phyloP scores from a whole-genome alignment of 1,139 yeast species.

The Kodamaea suecica region DNA sequence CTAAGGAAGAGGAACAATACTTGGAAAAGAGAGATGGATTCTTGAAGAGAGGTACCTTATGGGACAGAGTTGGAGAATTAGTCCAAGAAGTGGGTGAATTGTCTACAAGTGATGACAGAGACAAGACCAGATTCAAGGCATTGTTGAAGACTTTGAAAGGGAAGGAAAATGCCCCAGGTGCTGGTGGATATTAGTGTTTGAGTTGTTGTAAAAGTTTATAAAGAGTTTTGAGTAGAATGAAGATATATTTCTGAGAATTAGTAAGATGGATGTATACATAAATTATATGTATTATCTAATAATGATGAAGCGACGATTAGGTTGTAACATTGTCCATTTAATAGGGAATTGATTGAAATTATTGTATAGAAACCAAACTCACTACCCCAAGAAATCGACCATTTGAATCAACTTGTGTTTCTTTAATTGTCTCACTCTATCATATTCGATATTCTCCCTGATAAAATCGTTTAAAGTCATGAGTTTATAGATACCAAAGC shows the following conservation, averaged over 20 bases:
- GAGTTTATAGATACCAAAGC: constrained; percentile 38
- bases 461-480: constrained; percentile 41
- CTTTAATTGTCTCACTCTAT: constrained; percentile 6
- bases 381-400: not conserved
- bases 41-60: constrained; percentile 72
- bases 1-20: constrained; percentile 67
- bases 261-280: too few species aligned
- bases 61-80: constrained; percentile 75
- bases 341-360: too few species aligned
- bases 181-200: constrained; percentile 22
- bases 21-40: constrained; percentile 76
- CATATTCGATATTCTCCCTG: constrained; percentile 10
- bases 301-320: too few species aligned
- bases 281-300: too few species aligned
- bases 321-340: too few species aligned
- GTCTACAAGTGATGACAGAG: constrained; percentile 20
- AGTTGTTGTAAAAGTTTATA: not conserved
- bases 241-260: too few species aligned
- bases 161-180: constrained; percentile 29
- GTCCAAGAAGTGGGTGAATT: constrained; percentile 42
- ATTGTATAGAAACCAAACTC: too few species aligned
- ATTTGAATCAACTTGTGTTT: constrained; percentile 6
- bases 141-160: constrained; percentile 29
- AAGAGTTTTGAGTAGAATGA: too few species aligned
- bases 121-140: constrained; percentile 24